Evolutionary conservation across 163 green algal genomes (phyloP).

Genomic region (Trebouxiophyceae sp.): DNA sequence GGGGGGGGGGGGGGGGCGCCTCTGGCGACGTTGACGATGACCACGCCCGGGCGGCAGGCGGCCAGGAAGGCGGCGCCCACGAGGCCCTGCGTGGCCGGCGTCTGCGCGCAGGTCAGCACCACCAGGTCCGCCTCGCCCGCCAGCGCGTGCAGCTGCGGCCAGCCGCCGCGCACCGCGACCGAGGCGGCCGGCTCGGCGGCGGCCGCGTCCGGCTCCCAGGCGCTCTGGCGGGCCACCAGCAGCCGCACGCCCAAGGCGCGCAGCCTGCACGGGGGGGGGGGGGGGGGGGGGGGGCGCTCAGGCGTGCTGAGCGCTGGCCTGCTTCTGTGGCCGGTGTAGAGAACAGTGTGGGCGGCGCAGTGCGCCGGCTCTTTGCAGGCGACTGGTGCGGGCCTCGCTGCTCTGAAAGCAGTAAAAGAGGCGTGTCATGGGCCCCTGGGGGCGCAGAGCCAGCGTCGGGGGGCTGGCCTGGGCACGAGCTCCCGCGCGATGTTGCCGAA

Average conservation of each 20-base stretch:
- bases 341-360: neutral
- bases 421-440: neutral
- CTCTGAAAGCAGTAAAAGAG: slow-evolving; percentile 1
- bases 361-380: neutral
- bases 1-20: slow-evolving; percentile 10
- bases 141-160: slow-evolving; percentile 16
- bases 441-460: neutral
- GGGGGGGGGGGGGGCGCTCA: neutral
- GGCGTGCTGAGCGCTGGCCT: neutral
- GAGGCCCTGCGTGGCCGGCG: slow-evolving; percentile 19
- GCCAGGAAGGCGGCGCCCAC: slow-evolving; percentile 28
- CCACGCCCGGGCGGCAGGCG: slow-evolving; percentile 35
- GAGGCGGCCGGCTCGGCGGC: neutral
- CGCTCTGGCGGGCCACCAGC: slow-evolving; percentile 8
- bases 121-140: slow-evolving; percentile 28
- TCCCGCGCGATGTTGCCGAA: slow-evolving; percentile 55
- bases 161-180: slow-evolving; percentile 17
- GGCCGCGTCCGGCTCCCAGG: neutral
- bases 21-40: slow-evolving; percentile 42
- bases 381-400: neutral
- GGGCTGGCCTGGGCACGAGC: slow-evolving; percentile 34
- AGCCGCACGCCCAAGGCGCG: slow-evolving; percentile 20
- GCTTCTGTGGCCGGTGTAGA: too few relatives aligned
- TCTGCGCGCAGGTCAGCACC: slow-evolving; percentile 27
- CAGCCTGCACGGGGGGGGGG: slow-evolving; percentile 8